phyloP scores from a whole-genome alignment of 2,329 filamentous ascomycete genomes.

The Chaetomiaceae sp. region DNA sequence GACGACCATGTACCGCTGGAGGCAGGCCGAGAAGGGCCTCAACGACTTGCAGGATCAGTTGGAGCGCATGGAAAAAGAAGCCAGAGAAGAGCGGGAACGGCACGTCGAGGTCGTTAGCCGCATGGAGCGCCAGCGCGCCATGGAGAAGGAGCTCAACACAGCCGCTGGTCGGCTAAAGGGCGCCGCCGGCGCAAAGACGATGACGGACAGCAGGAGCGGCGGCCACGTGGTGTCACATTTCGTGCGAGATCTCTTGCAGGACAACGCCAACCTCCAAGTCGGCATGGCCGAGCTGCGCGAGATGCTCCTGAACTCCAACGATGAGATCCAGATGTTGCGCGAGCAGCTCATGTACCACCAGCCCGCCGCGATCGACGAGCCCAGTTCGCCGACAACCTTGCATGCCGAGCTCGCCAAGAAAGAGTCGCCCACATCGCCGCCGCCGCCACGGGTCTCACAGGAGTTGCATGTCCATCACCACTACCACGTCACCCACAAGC shows the following conservation, averaged over 20 bases:
- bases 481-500: conserved; percentile 68
- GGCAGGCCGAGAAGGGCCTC: conserved; percentile 75
- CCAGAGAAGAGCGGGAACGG: conserved; percentile 71
- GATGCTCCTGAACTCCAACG: conserved; percentile 85
- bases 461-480: conserved; percentile 93
- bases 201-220: conserved; percentile 53
- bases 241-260: conserved; percentile 88
- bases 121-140: conserved; percentile 76
- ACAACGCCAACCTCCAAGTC: conserved; percentile 90
- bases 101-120: conserved; percentile 76
- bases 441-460: conserved; percentile 46
- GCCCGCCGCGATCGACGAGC: conserved; percentile 46
- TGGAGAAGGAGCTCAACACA: conserved; percentile 76
- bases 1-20: conserved; percentile 77
- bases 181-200: conserved; percentile 65
- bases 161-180: conserved; percentile 78
- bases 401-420: conserved; percentile 64
- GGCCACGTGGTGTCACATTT: conserved; percentile 86
- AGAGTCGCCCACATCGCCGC: conserved; percentile 30
- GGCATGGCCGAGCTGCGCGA: conserved; percentile 88
- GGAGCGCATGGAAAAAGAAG: conserved; percentile 81
- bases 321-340: conserved; percentile 82
- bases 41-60: conserved; percentile 78
- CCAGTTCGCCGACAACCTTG: conserved; percentile 49
- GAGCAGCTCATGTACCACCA: conserved; percentile 79